Evolutionary conservation across 1,139 yeast genomes (phyloP), one percentile per base, ranked within the genome.

Genomic region (Suhomyces terraborum): DNA sequence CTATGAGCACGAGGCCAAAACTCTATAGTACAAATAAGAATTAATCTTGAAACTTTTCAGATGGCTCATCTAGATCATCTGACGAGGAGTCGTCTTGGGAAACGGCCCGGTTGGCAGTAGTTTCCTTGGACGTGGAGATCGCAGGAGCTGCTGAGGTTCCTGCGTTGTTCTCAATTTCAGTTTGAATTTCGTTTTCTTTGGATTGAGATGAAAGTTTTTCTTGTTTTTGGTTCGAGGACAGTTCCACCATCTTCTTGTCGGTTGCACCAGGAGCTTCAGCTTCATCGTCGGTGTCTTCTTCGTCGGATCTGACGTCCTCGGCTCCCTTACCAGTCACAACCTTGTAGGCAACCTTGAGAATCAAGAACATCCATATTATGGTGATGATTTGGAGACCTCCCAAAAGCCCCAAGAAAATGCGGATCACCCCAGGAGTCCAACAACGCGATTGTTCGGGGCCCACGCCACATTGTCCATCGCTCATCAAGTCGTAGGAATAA

Each of bases 251-350:
- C n/a, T n/a, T n/a, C n/a, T n/a, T n/a, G n/a, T n/a, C n/a, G n/a
- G n/a, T n/a, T n/a, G n/a, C n/a, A n/a, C n/a, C n/a, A n/a, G n/a
- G n/a, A n/a, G n/a, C n/a, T 10, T 49, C 56, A 17, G 45, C 56
- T 35, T 65, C 73, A 5, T 50, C 58, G 22, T 63, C 70, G 18
- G 66, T 59, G 36, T 66, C 73, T 39, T 79, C 85, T 35, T 84
- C 93, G 50, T 79, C 87, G 55, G 88, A 91, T 59, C 95, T 80
- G 51, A 95, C 84, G 45, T 84, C 86, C 59, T 89, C 96, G 38
- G 88, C 94, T 25, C 82, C 80, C 16, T 67, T 72, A 4, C 97
- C 97, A 6, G 74, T 69, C 24, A 88, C 50, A 18, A 88, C 94
- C 55, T 75, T 80, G 45, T 73, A 64, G 14, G 87, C 88, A 22